phyloP scores from a whole-genome alignment of 345 rosid species.

The Sisymbrium irio region DNA sequence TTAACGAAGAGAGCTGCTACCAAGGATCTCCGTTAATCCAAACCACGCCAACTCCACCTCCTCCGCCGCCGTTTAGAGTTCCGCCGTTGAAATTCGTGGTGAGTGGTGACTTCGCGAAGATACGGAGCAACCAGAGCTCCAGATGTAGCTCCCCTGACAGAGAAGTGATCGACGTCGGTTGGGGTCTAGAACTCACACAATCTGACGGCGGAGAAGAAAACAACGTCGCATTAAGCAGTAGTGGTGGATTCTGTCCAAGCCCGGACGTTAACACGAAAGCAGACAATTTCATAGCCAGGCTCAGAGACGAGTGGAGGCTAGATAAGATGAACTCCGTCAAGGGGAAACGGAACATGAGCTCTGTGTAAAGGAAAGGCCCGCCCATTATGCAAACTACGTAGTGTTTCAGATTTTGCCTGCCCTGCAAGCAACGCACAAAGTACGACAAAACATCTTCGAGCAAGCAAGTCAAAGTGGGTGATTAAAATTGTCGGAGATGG shows the following conservation, averaged over 20 bases:
- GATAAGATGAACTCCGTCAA: conserved; percentile 70
- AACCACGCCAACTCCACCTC: conserved; percentile 65
- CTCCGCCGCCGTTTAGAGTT: conserved; percentile 59
- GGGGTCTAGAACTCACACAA: conserved; percentile 38
- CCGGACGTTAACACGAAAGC: conserved; percentile 86
- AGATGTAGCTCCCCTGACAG: conserved; percentile 63
- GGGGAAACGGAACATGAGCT: conserved; percentile 45
- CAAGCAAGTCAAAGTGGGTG: background rate
- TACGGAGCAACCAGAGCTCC: conserved; percentile 55
- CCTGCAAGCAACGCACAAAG: background rate
- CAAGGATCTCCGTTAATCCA: conserved; percentile 50
- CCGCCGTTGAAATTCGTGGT: conserved; percentile 42
- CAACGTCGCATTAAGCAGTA: background rate
- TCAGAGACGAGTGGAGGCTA: conserved; percentile 67
- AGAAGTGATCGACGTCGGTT: conserved; percentile 38
- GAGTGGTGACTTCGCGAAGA: conserved; percentile 57
- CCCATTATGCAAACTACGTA: background rate
- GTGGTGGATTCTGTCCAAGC: conserved; percentile 55
- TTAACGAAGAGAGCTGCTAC: conserved; percentile 30
- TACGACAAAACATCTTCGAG: background rate
- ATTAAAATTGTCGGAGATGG: background rate
- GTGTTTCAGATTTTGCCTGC: background rate
- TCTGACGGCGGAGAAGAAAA: conserved; percentile 30
- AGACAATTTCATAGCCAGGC: conserved; percentile 79
- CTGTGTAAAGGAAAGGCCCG: background rate